Evolutionary conservation across 2,329 filamentous ascomycete genomes (phyloP).

Genomic region (Trichoderma citrinoviride): DNA sequence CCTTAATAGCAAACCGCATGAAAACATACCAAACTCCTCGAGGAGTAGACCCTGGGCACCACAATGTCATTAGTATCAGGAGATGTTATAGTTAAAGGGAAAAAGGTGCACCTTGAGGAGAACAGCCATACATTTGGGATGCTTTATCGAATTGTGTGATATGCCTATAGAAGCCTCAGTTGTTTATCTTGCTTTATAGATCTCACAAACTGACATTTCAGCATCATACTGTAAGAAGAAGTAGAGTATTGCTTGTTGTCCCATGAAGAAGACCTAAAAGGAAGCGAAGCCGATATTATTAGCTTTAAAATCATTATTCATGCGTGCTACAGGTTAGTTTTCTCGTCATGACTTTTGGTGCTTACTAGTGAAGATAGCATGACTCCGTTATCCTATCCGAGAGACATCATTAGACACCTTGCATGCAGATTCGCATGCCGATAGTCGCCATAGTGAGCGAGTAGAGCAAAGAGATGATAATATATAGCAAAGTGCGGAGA

Average conservation of each 20-base stretch:
- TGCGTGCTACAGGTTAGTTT: not conserved
- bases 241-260: too few relatives aligned
- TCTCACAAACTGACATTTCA: not conserved
- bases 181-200: not conserved
- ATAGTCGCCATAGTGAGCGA: not conserved
- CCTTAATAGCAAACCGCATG: not conserved
- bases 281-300: too few relatives aligned
- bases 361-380: not conserved
- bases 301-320: too few relatives aligned
- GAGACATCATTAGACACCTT: not conserved
- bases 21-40: not conserved
- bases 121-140: not conserved
- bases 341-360: not conserved
- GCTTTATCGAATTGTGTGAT: not conserved
- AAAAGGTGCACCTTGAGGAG: not conserved
- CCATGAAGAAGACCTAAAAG: too few relatives aligned
- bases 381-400: not conserved
- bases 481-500: not conserved
- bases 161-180: too few relatives aligned
- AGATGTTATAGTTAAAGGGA: not conserved
- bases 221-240: too few relatives aligned
- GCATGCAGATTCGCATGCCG: not conserved
- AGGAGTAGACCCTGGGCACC: not conserved
- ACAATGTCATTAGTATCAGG: not conserved
- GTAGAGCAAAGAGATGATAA: not conserved